phyloP scores from a whole-genome alignment of 2,329 filamentous ascomycete species.

The Cercospora citrullina region DNA sequence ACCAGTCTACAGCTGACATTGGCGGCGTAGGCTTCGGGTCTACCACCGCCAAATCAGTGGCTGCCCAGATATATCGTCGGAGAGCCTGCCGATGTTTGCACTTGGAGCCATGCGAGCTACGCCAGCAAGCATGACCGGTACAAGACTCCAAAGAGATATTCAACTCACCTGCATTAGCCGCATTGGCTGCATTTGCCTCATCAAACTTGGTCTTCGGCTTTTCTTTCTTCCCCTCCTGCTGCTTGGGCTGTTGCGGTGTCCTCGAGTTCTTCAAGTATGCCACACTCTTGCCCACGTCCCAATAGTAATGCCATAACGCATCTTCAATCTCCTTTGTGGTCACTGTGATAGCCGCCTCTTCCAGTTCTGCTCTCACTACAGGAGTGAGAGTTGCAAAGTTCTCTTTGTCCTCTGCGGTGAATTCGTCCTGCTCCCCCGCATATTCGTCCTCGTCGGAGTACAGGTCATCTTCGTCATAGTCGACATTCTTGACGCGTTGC shows the following conservation, averaged over 20 bases:
- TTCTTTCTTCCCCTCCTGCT: slow-evolving; percentile 40
- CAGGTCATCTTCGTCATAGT: slow-evolving; percentile 54
- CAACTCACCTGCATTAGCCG: slow-evolving; percentile 50
- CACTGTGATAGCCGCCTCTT: slow-evolving; percentile 46
- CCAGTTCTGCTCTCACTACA: slow-evolving; percentile 38
- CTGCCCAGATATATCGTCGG: neutral
- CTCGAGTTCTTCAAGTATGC: slow-evolving; percentile 65
- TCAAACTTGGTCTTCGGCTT: slow-evolving; percentile 50
- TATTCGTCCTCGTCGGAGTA: slow-evolving; percentile 54
- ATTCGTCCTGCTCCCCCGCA: slow-evolving; percentile 44
- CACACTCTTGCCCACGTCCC: slow-evolving; percentile 83
- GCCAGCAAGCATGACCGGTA: neutral
- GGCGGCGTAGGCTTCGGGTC: slow-evolving; percentile 17
- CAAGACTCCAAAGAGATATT: slow-evolving; percentile 12
- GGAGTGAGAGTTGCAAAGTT: slow-evolving; percentile 38
- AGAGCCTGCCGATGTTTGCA: neutral
- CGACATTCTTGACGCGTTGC: slow-evolving; percentile 50
- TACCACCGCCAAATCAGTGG: slow-evolving; percentile 20
- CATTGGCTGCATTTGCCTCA: slow-evolving; percentile 46
- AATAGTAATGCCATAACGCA: slow-evolving; percentile 93
- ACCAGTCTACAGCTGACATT: slow-evolving; percentile 62
- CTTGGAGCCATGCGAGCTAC: neutral
- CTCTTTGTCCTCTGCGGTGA: slow-evolving; percentile 43
- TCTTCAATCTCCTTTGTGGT: slow-evolving; percentile 78
- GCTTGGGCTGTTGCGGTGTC: slow-evolving; percentile 33